phyloP scores from a whole-genome alignment of 2,329 filamentous ascomycete species.

The Waltergamsia citrina region DNA sequence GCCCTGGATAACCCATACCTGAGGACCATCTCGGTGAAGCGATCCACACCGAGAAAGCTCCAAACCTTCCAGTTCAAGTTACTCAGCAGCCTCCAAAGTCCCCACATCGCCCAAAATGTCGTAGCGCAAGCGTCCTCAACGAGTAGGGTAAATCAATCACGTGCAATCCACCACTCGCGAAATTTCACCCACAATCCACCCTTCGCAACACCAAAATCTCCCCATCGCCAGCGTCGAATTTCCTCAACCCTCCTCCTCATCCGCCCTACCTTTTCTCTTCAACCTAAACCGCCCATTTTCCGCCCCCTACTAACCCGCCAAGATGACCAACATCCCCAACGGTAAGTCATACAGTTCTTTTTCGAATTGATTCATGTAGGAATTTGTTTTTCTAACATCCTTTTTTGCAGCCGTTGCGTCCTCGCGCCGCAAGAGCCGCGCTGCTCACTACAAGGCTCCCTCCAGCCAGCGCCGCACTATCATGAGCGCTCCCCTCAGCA shows the following conservation, averaged over 20 bases:
- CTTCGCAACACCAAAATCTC: constrained; percentile 5
- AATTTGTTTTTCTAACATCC: not conserved
- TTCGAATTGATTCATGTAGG: not conserved
- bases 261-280: constrained; percentile 4
- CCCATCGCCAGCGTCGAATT: not conserved
- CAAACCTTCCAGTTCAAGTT: not conserved
- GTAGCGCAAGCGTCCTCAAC: no score
- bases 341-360: constrained; percentile 27
- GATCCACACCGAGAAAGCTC: no score
- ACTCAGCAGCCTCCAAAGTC: not conserved
- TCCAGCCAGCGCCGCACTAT: constrained; percentile 90
- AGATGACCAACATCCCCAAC: constrained; percentile 64
- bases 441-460: constrained; percentile 93
- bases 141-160: constrained; percentile 15
- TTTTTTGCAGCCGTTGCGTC: constrained; percentile 36
- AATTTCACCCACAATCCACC: constrained; percentile 20
- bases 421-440: constrained; percentile 97
- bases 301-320: constrained; percentile 23
- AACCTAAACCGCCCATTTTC: constrained; percentile 19
- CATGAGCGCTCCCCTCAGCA: constrained; percentile 92
- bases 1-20: no score
- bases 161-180: constrained; percentile 16
- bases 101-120: no score
- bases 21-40: no score
- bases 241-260: constrained; percentile 1